phyloP scores from a whole-genome alignment of 2,329 filamentous ascomycete species.

The Stemphylium beticola region DNA sequence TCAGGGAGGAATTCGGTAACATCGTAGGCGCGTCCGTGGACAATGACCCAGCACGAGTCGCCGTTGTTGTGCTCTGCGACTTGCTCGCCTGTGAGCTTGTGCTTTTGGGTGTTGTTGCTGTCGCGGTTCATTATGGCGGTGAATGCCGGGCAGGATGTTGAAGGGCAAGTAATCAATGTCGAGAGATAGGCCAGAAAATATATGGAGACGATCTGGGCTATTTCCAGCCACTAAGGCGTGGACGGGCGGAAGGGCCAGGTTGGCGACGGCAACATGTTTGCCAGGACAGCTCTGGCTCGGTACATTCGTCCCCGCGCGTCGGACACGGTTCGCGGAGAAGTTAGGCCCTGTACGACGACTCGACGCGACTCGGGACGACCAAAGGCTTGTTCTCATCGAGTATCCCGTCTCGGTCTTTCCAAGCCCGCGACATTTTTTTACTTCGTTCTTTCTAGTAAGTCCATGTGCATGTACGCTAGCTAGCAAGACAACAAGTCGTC shows the following conservation, averaged over 20 bases:
- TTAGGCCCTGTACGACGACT: background rate
- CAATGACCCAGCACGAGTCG: conserved; percentile 78
- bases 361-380: background rate
- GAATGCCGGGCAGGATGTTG: conserved; percentile 4
- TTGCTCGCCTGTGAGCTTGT: conserved; percentile 54
- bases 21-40: conserved; percentile 72
- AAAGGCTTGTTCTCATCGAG: conserved; percentile 4
- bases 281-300: conserved; percentile 43
- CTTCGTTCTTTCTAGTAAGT: too few species aligned
- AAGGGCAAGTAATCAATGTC: conserved; percentile 5
- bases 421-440: too few species aligned
- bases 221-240: conserved; percentile 29
- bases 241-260: conserved; percentile 35
- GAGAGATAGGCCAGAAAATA: conserved; percentile 12
- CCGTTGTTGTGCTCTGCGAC: conserved; percentile 77
- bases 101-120: conserved; percentile 49
- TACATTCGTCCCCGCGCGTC: conserved; percentile 36
- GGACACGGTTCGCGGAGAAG: conserved; percentile 18
- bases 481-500: background rate
- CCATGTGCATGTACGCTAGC: background rate
- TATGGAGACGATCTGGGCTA: conserved; percentile 19
- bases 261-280: conserved; percentile 38
- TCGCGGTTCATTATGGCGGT: conserved; percentile 52
- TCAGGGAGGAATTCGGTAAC: conserved; percentile 69
- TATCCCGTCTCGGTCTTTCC: background rate